phyloP scores from a whole-genome alignment of 345 rosid genomes.

The Lepidium sativum region DNA sequence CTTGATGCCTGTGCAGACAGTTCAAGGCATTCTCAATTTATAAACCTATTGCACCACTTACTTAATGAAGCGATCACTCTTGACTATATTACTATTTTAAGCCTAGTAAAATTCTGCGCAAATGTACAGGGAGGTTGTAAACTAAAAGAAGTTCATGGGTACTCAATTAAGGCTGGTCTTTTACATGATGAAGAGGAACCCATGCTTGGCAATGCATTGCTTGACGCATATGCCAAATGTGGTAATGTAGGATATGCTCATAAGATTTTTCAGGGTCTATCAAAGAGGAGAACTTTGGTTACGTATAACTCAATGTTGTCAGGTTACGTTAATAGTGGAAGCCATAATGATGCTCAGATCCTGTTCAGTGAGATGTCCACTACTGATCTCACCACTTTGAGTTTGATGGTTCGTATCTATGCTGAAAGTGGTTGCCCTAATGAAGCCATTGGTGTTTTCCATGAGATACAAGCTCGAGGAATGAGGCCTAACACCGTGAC shows the following conservation, averaged over 20 bases:
- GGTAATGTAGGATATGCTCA: slow-evolving; percentile 46
- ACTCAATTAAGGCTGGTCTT: slow-evolving; percentile 44
- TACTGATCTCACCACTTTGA: slow-evolving; percentile 70
- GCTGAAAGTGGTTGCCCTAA: slow-evolving; percentile 40
- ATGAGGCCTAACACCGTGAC: slow-evolving; percentile 69
- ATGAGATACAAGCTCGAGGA: slow-evolving; percentile 47
- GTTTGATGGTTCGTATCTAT: slow-evolving; percentile 67
- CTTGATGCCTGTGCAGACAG: slow-evolving; percentile 29
- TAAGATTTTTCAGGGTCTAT: slow-evolving; percentile 45
- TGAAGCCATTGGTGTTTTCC: slow-evolving; percentile 50
- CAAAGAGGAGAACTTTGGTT: slow-evolving; percentile 42
- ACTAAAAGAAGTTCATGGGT: slow-evolving; percentile 72
- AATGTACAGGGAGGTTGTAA: slow-evolving; percentile 27
- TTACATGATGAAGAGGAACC: slow-evolving; percentile 34
- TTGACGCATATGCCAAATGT: slow-evolving; percentile 72
- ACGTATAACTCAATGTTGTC: slow-evolving; percentile 56
- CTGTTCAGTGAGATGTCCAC: slow-evolving; percentile 39
- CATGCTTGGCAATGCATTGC: slow-evolving; percentile 48
- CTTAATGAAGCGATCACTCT: slow-evolving; percentile 38
- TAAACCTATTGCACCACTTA: slow-evolving; percentile 39
- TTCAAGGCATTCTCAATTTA: slow-evolving; percentile 32
- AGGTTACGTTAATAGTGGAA: slow-evolving; percentile 46
- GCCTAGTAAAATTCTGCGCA: slow-evolving; percentile 23
- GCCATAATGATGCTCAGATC: slow-evolving; percentile 37
- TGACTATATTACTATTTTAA: slow-evolving; percentile 23